Evolutionary conservation across 768 basidiomycete species (phyloP), one percentile per base, ranked within the genome.

Genomic region (Podaxis carcinomalis): DNA sequence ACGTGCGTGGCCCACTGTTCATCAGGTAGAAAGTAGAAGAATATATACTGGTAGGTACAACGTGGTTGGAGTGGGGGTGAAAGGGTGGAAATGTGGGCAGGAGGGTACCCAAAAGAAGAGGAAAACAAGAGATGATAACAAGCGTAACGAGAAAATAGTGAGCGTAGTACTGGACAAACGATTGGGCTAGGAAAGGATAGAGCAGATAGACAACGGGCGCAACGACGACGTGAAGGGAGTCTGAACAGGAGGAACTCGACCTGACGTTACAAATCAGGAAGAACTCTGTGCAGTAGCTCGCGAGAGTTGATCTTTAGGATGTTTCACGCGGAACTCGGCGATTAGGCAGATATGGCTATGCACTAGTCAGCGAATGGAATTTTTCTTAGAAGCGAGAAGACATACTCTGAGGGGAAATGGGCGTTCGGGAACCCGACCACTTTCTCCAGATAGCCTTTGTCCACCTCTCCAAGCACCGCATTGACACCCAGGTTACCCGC

Each of bases 361-460:
- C 46, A 51, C 40, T 59, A 37, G 51, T 57, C 42, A 64, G 53
- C 47, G 5, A 36, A 54, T 4, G 16, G 19, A 32, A 51, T 32
- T 32, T 32, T 32, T 32, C 27, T 27, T 40, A 5, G 9, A 5
- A 53, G 56, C 10, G 61, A 63, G 16, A 88, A 63, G 14, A 88
- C 93, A 70, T 74, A 98, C 95, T 98, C 95, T 62, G 94, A 95
- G 23, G 96, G 94, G 81, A 95, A 97, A 71, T 98, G 93, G 1
- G 88, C 85, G 73, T 98, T 95, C 28, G 97, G 97, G 81, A 98
- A 98, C 39, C 97, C 97, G 49, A 98, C 96, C 16, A 86, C 86
- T 77, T 93, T 93, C 65, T 89, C 86, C 70, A 98, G 71, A 77
- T 99, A 99, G 25, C 70, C 70, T 67, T 79, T 81, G 70, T 98